These are phyloP conservation scores for Diversispora eburnea DNA, from an alignment of 192 early-diverging fungal genomes.

Conservation along the genomic window DNA sequence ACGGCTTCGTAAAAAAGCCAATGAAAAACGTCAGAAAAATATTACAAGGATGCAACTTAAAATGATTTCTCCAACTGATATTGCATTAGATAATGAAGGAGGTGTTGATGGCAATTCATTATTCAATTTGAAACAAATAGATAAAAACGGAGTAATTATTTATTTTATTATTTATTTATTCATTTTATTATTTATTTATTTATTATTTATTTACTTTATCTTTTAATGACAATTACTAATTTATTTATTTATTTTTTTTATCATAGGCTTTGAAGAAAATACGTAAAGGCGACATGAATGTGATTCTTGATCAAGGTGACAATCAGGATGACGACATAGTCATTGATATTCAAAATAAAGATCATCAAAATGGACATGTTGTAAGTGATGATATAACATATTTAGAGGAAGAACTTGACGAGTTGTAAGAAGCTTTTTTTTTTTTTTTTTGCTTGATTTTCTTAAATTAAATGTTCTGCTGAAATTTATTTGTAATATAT, in stretches of 20 bases:
- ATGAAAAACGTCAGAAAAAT: constrained; percentile 66
- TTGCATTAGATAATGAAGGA: constrained; percentile 64
- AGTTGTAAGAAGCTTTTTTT: constrained; percentile 49
- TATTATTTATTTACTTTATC: neutral
- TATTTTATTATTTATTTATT: neutral
- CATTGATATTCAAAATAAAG: constrained; percentile 35
- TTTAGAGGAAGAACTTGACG: constrained; percentile 64
- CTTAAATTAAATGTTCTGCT: neutral
- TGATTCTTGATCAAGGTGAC: constrained; percentile 39
- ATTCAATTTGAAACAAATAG: constrained; percentile 54
- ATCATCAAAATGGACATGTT: constrained; percentile 47
- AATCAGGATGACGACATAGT: constrained; percentile 47
- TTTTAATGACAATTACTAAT: neutral
- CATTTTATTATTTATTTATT: neutral
- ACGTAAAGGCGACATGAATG: constrained; percentile 53
- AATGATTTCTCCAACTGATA: constrained; percentile 74
- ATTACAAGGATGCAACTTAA: constrained; percentile 75
- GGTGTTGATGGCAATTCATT: constrained; percentile 51
- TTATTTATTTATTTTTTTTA: neutral
- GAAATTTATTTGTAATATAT: no score
- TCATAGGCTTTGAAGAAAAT: constrained; percentile 40
- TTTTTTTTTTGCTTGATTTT: constrained; percentile 27
- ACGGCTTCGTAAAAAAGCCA: constrained; percentile 58
- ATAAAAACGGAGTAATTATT: constrained; percentile 42
- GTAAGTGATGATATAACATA: constrained; percentile 40